Conservation (phyloP, 129 eudicot genomes). For the Chrysanthemum lavandulifolium region DNA sequence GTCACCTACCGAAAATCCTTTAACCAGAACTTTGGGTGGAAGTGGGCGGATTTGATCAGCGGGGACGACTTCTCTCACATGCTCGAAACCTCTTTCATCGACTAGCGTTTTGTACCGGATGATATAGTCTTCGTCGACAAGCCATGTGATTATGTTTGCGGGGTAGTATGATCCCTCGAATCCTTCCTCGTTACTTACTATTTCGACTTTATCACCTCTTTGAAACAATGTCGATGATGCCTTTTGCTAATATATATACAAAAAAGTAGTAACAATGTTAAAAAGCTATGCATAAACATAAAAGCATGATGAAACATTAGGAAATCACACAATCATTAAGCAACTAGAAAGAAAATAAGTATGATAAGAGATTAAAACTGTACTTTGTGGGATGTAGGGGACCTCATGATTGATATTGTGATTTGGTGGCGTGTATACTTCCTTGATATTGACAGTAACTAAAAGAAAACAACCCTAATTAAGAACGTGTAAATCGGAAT, state of each 20-base stretch:
- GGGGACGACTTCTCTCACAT: conserved; percentile 38
- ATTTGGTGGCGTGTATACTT: too few species aligned
- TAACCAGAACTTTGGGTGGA: conserved; percentile 34
- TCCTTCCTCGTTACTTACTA: conserved; percentile 40
- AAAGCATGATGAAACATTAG: not conserved
- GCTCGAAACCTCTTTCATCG: conserved; percentile 33
- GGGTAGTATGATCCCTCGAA: conserved; percentile 43
- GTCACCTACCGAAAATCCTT: conserved; percentile 21
- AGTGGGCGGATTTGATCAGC: conserved; percentile 37
- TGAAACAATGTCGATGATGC: conserved; percentile 13
- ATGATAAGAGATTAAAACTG: not conserved
- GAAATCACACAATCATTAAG: not conserved
- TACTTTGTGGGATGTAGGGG: not conserved
- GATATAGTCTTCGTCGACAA: conserved; percentile 30
- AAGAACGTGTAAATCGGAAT: too few species aligned
- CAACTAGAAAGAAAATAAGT: not conserved
- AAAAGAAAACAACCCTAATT: too few species aligned
- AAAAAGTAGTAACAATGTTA: not conserved
- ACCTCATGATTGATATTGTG: not conserved
- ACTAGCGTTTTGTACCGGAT: conserved; percentile 47
- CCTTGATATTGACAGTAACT: too few species aligned
- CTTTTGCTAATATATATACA: too few species aligned
- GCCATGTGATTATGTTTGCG: conserved; percentile 36
- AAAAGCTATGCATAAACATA: not conserved
- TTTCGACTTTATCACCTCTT: conserved; percentile 49